phyloP scores from a whole-genome alignment of 805 yeast species.

The Candida qinlingensis region DNA sequence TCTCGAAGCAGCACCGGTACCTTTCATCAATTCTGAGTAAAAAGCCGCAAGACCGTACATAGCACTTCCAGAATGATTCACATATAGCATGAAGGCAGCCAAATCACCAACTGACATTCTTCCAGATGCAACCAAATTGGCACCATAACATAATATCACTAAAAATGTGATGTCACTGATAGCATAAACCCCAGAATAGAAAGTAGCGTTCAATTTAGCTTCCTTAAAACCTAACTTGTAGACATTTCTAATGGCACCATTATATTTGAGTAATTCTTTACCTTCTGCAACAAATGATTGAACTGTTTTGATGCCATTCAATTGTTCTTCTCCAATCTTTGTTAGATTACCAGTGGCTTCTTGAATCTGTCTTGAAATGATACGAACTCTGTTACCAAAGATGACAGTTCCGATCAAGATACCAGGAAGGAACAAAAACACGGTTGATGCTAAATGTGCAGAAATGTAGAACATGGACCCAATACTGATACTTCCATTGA shows the following conservation, averaged over 20 bases:
- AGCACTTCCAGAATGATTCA: slow-evolving; percentile 89
- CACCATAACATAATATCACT: slow-evolving; percentile 74
- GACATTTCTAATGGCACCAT: slow-evolving; percentile 61
- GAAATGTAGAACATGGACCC: slow-evolving; percentile 89
- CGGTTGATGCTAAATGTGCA: slow-evolving; percentile 71
- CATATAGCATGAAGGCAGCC: slow-evolving; percentile 91
- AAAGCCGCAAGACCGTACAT: slow-evolving; percentile 90
- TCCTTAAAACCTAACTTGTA: slow-evolving; percentile 70
- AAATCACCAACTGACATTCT: slow-evolving; percentile 82
- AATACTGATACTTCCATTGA: slow-evolving; percentile 80
- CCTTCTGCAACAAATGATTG: slow-evolving; percentile 90
- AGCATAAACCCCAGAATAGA: slow-evolving; percentile 71
- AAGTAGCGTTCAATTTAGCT: slow-evolving; percentile 74
- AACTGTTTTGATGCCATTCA: slow-evolving; percentile 81
- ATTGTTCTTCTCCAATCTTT: slow-evolving; percentile 87
- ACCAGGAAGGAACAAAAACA: slow-evolving; percentile 78
- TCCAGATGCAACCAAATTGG: slow-evolving; percentile 72
- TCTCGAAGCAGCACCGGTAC: slow-evolving; percentile 93
- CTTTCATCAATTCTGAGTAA: slow-evolving; percentile 95
- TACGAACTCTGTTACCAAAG: slow-evolving; percentile 78
- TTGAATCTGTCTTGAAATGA: slow-evolving; percentile 72
- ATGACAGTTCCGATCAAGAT: slow-evolving; percentile 69
- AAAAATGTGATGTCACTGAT: slow-evolving; percentile 81
- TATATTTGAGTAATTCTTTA: slow-evolving; percentile 71
- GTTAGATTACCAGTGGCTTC: slow-evolving; percentile 83